Evolutionary conservation across 2,329 filamentous ascomycete genomes (phyloP).

Genomic region (Fusarium sp.): DNA sequence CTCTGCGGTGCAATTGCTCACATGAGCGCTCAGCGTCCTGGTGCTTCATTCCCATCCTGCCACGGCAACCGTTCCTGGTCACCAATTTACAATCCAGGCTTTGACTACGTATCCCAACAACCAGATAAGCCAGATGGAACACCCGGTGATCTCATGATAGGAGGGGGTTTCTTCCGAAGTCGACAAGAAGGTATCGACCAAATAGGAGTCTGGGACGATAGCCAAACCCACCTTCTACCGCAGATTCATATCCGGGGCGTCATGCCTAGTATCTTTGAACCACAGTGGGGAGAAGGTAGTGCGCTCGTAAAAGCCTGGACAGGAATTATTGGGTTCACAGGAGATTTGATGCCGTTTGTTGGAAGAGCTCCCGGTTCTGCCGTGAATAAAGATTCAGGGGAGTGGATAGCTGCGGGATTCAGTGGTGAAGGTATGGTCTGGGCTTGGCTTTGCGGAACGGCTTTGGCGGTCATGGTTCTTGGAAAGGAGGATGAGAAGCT

Average conservation of each 20-base stretch:
- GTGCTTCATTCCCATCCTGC: slow-evolving; percentile 47
- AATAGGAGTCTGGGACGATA: slow-evolving; percentile 62
- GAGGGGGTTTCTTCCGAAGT: slow-evolving; percentile 63
- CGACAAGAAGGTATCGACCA: slow-evolving; percentile 57
- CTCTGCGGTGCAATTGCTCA: slow-evolving; percentile 60
- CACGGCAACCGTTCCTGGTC: slow-evolving; percentile 61
- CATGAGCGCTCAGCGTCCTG: slow-evolving; percentile 64
- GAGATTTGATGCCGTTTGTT: slow-evolving; percentile 63
- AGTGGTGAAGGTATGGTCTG: slow-evolving; percentile 66
- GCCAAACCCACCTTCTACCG: slow-evolving; percentile 53
- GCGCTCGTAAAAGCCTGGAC: slow-evolving; percentile 60
- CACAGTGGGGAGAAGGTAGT: slow-evolving; percentile 50
- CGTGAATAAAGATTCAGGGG: slow-evolving; percentile 47
- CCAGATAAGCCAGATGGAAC: slow-evolving; percentile 48
- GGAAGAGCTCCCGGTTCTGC: slow-evolving; percentile 55
- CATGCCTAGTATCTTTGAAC: slow-evolving; percentile 57
- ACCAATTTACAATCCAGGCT: slow-evolving; percentile 59
- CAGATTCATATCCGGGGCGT: slow-evolving; percentile 56
- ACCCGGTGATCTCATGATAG: slow-evolving; percentile 63
- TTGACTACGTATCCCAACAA: slow-evolving; percentile 66
- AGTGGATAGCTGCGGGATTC: slow-evolving; percentile 66
- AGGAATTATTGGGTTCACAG: slow-evolving; percentile 61
- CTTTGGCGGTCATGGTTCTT: slow-evolving; percentile 60
- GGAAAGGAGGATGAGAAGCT: slow-evolving; percentile 52
- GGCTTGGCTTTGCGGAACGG: slow-evolving; percentile 64